Evolutionary conservation across 768 basidiomycete genomes (phyloP).

Genomic region (Coprinopsis cinerea): DNA sequence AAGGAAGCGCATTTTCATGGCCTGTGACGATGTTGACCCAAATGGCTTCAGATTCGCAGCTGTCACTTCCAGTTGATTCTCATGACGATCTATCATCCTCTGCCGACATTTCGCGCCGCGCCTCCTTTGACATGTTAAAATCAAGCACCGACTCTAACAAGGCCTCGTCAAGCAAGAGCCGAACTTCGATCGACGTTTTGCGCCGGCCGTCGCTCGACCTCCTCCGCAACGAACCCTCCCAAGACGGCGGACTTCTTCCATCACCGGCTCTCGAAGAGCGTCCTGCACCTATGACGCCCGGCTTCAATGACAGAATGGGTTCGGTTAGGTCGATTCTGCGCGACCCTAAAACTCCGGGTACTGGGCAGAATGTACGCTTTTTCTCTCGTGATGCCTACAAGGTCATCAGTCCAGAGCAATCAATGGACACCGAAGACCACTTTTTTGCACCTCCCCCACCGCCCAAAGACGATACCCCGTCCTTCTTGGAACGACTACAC

Average conservation of each 20-base stretch:
- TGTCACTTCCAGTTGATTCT: slow-evolving; percentile 15
- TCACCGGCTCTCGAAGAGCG: slow-evolving; percentile 17
- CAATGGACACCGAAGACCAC: slow-evolving; percentile 36
- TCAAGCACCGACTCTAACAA: slow-evolving; percentile 8
- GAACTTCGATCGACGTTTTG: slow-evolving; percentile 20
- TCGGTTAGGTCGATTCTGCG: slow-evolving; percentile 71
- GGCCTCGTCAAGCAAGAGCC: slow-evolving; percentile 29
- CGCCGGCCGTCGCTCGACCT: slow-evolving; percentile 36
- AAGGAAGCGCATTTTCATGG: background rate
- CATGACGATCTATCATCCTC: background rate
- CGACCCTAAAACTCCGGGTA: slow-evolving; percentile 64
- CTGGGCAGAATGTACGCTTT: slow-evolving; percentile 76
- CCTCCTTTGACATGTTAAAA: slow-evolving; percentile 9
- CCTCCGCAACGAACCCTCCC: slow-evolving; percentile 22
- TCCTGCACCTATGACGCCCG: slow-evolving; percentile 24
- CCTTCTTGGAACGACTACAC: slow-evolving; percentile 28
- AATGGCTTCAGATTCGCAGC: slow-evolving; percentile 24
- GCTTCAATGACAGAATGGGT: slow-evolving; percentile 32
- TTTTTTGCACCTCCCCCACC: slow-evolving; percentile 23
- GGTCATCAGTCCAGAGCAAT: slow-evolving; percentile 59
- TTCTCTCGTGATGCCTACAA: slow-evolving; percentile 66
- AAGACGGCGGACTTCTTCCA: slow-evolving; percentile 15
- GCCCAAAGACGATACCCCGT: slow-evolving; percentile 21
- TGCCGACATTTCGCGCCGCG: slow-evolving; percentile 9
- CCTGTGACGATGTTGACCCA: background rate